These are phyloP conservation scores for Telopea speciosissima DNA, from an alignment of 177 flowering plant genomes.

Conservation along the genomic window DNA sequence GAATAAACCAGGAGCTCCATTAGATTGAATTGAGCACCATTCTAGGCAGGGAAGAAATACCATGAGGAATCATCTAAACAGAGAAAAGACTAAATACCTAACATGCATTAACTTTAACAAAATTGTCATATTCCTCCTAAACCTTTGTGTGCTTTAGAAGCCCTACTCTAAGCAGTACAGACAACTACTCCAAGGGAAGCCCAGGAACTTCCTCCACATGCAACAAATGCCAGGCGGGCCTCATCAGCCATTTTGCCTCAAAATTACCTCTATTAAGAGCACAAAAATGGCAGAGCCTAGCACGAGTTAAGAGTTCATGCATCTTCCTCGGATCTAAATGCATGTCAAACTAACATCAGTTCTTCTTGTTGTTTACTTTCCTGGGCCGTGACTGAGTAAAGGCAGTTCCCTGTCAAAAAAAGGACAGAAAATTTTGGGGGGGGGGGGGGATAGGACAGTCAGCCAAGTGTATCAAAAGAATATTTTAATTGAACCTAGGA, in stretches of 20 bases:
- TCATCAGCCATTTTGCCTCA: neutral
- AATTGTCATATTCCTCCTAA: neutral
- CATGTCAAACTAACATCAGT: neutral
- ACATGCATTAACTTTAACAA: neutral
- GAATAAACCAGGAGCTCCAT: too few relatives aligned
- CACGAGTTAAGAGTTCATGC: neutral
- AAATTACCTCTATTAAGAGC: neutral
- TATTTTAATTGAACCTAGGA: too few relatives aligned
- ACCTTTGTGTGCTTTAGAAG: neutral
- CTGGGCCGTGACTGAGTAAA: slow-evolving; percentile 61
- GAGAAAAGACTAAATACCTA: too few relatives aligned
- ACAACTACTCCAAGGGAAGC: neutral
- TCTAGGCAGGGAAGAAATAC: too few relatives aligned
- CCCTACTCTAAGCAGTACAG: neutral
- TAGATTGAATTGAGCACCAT: too few relatives aligned
- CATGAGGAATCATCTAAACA: too few relatives aligned
- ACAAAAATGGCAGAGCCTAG: neutral
- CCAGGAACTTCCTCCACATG: neutral
- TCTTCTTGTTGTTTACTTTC: slow-evolving; percentile 70
- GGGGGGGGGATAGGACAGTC: too few relatives aligned
- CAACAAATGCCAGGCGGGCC: neutral
- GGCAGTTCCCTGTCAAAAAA: slow-evolving; percentile 71
- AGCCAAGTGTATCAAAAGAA: too few relatives aligned
- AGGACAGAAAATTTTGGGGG: too few relatives aligned
- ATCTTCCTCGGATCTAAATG: neutral